A percentile compares a stretch with the other conserved stretches of the same genome.
phyloP scores from a whole-genome alignment of 306 rosid species.

The Vicia villosa region DNA sequence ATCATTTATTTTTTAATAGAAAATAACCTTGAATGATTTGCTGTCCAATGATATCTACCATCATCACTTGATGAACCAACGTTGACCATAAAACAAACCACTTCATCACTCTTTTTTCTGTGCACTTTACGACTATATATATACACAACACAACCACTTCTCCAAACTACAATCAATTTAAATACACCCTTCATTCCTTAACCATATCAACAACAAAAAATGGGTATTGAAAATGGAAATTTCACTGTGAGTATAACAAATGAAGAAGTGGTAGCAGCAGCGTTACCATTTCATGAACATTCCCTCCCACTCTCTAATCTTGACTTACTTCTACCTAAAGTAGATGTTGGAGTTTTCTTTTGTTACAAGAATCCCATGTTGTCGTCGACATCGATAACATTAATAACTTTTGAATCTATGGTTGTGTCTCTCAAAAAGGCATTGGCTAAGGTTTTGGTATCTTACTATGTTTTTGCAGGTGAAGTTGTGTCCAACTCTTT shows the following conservation, averaged over 20 bases:
- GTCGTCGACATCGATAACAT: not conserved
- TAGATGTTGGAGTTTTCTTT: conserved; percentile 70
- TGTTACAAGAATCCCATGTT: conserved; percentile 48
- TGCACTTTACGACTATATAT: not conserved
- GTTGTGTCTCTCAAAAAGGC: conserved; percentile 52
- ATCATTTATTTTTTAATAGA: too few species aligned
- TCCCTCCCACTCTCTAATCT: conserved; percentile 82
- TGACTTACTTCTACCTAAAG: conserved; percentile 65
- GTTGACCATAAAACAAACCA: conserved; percentile 8
- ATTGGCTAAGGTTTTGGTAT: conserved; percentile 48
- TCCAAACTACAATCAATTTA: not conserved
- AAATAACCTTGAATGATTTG: too few species aligned
- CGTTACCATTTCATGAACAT: conserved; percentile 64
- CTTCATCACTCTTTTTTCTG: not conserved
- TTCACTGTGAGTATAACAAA: conserved; percentile 41
- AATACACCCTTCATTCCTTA: not conserved
- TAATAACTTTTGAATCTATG: conserved; percentile 36
- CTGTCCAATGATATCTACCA: too few species aligned
- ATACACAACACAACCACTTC: not conserved
- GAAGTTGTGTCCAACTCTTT: conserved; percentile 55
- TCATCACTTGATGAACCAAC: conserved; percentile 34
- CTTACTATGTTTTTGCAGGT: conserved; percentile 65
- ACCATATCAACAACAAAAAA: not conserved
- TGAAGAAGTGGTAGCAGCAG: conserved; percentile 62
- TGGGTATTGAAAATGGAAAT: conserved; percentile 28